phyloP scores from a whole-genome alignment of 306 rosid genomes.

The Calophaca sinica region DNA sequence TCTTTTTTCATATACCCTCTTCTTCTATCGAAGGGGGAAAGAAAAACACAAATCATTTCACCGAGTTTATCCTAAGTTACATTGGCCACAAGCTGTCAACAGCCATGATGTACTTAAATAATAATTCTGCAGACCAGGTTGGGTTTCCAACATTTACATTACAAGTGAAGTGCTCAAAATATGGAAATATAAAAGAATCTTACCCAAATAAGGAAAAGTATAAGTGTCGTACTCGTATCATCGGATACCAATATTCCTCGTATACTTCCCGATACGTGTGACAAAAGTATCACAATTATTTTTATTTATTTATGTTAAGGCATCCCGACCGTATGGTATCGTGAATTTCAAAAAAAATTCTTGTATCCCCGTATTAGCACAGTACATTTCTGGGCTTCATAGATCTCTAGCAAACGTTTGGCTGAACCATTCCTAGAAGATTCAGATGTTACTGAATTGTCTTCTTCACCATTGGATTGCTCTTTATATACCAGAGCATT shows the following conservation, averaged over 20 bases:
- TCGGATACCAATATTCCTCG: too few species aligned
- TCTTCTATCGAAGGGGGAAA: background rate
- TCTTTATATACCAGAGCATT: too few species aligned
- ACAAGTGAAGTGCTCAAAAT: background rate
- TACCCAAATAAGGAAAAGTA: background rate
- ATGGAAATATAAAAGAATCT: constrained; percentile 41
- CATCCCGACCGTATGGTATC: too few species aligned
- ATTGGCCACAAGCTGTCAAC: background rate
- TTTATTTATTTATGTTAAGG: too few species aligned
- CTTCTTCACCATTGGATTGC: constrained; percentile 77
- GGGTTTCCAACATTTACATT: constrained; percentile 26
- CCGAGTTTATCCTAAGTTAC: background rate
- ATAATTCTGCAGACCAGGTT: constrained; percentile 24
- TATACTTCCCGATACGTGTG: too few species aligned
- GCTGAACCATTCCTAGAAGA: constrained; percentile 64
- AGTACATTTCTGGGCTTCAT: constrained; percentile 29
- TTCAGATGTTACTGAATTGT: constrained; percentile 61
- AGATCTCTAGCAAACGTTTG: constrained; percentile 63
- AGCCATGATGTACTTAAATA: constrained; percentile 8
- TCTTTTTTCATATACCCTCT: background rate
- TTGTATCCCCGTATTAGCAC: too few species aligned
- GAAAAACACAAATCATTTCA: background rate
- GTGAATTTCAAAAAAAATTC: too few species aligned
- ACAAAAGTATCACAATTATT: too few species aligned
- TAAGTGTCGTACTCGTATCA: too few species aligned